Evolutionary conservation across 805 yeast genomes (phyloP).

Genomic region (Yamadazyma tumulicola): DNA sequence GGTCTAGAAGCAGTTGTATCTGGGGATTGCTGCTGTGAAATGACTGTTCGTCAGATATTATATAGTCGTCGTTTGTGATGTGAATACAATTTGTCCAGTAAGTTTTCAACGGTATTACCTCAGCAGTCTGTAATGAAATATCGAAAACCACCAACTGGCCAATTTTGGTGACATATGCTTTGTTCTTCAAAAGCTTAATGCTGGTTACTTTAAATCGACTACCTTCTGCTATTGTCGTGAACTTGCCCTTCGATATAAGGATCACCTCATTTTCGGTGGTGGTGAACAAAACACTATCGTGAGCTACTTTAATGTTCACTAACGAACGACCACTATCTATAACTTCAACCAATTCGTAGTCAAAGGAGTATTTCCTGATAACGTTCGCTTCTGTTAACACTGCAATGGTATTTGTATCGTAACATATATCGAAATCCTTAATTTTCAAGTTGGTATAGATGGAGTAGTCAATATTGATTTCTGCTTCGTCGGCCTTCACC

Average conservation of each 20-base stretch:
- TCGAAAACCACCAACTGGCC: slow-evolving; percentile 1
- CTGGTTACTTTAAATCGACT: slow-evolving; percentile 8
- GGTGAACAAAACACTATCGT: background rate
- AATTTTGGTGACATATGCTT: background rate
- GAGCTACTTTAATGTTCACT: background rate
- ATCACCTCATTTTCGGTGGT: slow-evolving; percentile 4
- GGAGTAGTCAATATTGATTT: slow-evolving; percentile 16
- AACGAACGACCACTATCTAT: background rate
- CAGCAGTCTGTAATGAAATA: background rate
- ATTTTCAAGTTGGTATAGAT: slow-evolving; percentile 23
- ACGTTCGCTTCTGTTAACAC: slow-evolving; percentile 2
- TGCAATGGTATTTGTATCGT: background rate
- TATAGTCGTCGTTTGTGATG: slow-evolving; percentile 6
- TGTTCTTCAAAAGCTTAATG: background rate
- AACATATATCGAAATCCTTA: slow-evolving; percentile 23
- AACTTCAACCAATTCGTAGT: background rate
- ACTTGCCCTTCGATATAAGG: background rate
- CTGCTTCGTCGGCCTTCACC: slow-evolving; percentile 12
- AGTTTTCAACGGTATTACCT: background rate
- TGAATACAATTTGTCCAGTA: slow-evolving; percentile 6
- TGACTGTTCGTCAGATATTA: slow-evolving; percentile 1
- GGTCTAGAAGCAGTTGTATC: background rate
- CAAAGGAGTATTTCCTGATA: background rate
- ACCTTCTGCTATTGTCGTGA: slow-evolving; percentile 1
- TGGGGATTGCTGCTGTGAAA: too few species aligned